Conservation (phyloP, 495 filamentous ascomycete genomes). For the Stereocaulon alpinum region DNA sequence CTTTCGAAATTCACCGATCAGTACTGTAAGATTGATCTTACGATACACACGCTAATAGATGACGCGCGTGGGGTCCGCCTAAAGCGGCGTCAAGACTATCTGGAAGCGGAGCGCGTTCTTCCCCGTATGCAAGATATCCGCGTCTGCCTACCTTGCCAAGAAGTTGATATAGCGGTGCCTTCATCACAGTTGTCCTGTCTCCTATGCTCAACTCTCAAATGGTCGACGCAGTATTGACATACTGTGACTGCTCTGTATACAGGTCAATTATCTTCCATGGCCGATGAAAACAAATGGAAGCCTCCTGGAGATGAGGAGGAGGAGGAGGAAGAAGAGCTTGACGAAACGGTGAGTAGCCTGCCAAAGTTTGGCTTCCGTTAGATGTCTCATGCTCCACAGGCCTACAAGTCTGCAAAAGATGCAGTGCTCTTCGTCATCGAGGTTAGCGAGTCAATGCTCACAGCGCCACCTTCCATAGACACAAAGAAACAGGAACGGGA, state of each 20-base stretch:
- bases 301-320: conserved; percentile 40
- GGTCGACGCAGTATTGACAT: not conserved
- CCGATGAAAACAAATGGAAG: conserved; percentile 31
- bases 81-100: no score
- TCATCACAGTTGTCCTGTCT: not conserved
- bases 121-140: not conserved
- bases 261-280: conserved; percentile 28
- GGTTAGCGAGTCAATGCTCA: conserved; percentile 83
- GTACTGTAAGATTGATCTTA: no score
- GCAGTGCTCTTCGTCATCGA: conserved; percentile 94
- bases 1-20: no score
- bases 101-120: no score
- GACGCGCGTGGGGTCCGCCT: no score
- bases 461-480: conserved; percentile 49
- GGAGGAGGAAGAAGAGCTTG: conserved; percentile 66
- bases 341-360: conserved; percentile 51
- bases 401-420: conserved; percentile 89
- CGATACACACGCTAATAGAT: no score
- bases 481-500: conserved; percentile 64
- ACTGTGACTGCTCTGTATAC: not conserved
- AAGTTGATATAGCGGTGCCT: not conserved
- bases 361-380: not conserved
- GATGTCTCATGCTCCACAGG: conserved; percentile 37
- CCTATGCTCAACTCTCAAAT: no score
- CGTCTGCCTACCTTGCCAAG: conserved; percentile 7